Evolutionary conservation across 2,329 filamentous ascomycete species (phyloP).

Genomic region (Atkinsonella texensis): DNA sequence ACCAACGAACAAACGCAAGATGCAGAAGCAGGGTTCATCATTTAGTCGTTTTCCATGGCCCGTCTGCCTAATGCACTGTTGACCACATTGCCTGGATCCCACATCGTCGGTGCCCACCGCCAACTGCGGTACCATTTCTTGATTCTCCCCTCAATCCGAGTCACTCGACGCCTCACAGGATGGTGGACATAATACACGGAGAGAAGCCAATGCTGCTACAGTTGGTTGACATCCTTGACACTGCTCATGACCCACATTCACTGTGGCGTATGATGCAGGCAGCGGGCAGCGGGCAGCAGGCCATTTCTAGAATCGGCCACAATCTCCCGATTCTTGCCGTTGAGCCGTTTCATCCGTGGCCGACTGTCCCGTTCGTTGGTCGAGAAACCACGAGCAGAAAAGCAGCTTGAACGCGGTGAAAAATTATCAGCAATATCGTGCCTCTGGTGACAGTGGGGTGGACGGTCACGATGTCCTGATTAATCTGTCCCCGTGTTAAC

Average conservation of each 20-base stretch:
- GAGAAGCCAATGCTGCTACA: neutral
- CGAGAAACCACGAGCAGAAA: neutral
- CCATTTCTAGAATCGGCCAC: neutral
- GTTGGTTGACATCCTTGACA: neutral
- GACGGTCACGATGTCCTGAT: no score
- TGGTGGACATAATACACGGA: neutral
- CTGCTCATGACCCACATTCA: neutral
- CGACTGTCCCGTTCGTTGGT: neutral
- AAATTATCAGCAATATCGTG: no score
- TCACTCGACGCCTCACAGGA: neutral
- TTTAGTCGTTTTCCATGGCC: neutral
- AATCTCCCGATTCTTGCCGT: neutral
- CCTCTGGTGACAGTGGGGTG: no score
- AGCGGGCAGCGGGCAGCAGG: slow-evolving; percentile 3
- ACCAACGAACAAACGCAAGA: neutral
- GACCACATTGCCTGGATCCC: neutral
- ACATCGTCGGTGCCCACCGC: neutral
- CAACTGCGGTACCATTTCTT: neutral
- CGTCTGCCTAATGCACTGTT: neutral
- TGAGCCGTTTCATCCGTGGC: neutral
- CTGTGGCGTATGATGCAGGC: neutral
- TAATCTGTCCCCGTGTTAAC: no score
- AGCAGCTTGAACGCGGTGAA: neutral
- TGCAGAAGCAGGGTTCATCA: neutral
- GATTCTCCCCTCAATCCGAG: neutral